Evolutionary conservation across 2,329 filamentous ascomycete genomes (phyloP).

Genomic region (Drechslera avenae): DNA sequence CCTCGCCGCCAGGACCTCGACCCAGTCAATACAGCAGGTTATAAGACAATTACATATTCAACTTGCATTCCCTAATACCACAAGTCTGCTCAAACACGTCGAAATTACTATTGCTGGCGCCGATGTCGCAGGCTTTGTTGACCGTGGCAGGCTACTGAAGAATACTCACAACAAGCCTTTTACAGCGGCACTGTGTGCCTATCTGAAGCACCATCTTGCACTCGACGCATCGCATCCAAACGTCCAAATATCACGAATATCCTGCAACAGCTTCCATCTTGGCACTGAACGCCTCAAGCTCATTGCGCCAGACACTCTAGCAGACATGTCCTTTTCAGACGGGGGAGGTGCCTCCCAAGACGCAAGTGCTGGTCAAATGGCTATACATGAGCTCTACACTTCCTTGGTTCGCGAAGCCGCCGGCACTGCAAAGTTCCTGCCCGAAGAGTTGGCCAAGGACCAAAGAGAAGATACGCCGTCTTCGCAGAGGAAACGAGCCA

Average conservation of each 20-base stretch:
- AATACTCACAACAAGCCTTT: conserved; percentile 39
- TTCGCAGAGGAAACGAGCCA: conserved; percentile 36
- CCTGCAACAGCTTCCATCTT: conserved; percentile 51
- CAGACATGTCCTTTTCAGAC: conserved; percentile 32
- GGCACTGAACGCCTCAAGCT: conserved; percentile 49
- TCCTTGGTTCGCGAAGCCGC: conserved; percentile 41
- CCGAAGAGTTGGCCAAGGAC: conserved; percentile 20
- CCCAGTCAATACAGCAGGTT: conserved; percentile 37
- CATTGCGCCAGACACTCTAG: conserved; percentile 32
- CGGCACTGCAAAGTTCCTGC: conserved; percentile 39
- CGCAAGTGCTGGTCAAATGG: conserved; percentile 38
- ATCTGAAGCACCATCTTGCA: conserved; percentile 50
- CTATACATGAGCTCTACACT: conserved; percentile 39
- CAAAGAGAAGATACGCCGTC: conserved; percentile 30
- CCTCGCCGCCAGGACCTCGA: conserved; percentile 51
- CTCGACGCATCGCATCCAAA: conserved; percentile 48
- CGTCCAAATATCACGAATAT: conserved; percentile 50
- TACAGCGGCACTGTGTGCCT: conserved; percentile 47
- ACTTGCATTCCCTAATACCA: conserved; percentile 39
- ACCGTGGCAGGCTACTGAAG: conserved; percentile 30
- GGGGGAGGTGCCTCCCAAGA: conserved; percentile 29
- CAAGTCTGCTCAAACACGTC: conserved; percentile 48
- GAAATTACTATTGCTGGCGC: conserved; percentile 51
- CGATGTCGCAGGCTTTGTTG: conserved; percentile 48
- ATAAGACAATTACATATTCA: conserved; percentile 45